These are phyloP conservation scores for Singerocomus inundabilis DNA, from an alignment of 1,284 basidiomycete genomes.

Conservation along the genomic window DNA sequence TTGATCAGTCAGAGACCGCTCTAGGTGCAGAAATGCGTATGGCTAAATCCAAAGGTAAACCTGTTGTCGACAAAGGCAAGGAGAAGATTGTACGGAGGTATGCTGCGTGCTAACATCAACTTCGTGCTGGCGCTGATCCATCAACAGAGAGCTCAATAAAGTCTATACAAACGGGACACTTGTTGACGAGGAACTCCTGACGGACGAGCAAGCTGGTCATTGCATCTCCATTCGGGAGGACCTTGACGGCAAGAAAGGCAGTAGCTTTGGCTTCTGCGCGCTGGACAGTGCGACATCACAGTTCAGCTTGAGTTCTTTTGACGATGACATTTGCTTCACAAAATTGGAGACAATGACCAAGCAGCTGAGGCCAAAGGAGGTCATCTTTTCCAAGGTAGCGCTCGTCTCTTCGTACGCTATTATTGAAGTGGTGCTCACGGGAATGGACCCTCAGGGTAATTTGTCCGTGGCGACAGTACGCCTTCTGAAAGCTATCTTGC, in stretches of 20 bases:
- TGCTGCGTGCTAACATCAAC: slow-evolving; percentile 4
- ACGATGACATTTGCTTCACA: slow-evolving; percentile 91
- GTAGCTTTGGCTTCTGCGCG: slow-evolving; percentile 88
- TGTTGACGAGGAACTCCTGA: slow-evolving; percentile 86
- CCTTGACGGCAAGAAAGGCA: slow-evolving; percentile 43
- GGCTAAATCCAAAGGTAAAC: slow-evolving; percentile 68
- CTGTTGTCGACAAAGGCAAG: slow-evolving; percentile 46
- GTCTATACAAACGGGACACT: slow-evolving; percentile 98
- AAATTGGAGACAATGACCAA: slow-evolving; percentile 92
- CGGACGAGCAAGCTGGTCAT: slow-evolving; percentile 93
- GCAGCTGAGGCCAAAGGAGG: slow-evolving; percentile 90
- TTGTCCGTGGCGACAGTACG: slow-evolving; percentile 80
- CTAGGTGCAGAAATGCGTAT: slow-evolving; percentile 80
- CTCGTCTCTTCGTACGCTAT: neutral
- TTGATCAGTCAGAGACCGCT: slow-evolving; percentile 96
- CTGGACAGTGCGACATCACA: slow-evolving; percentile 96
- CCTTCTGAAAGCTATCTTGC: slow-evolving; percentile 76
- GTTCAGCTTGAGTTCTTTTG: slow-evolving; percentile 88
- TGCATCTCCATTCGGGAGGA: slow-evolving; percentile 88
- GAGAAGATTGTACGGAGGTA: slow-evolving; percentile 83
- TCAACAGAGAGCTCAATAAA: slow-evolving; percentile 82
- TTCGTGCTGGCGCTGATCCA: slow-evolving; percentile 3
- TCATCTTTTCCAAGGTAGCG: slow-evolving; percentile 85
- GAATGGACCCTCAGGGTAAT: slow-evolving; percentile 51
- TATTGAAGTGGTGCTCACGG: slow-evolving; percentile 1